These are phyloP conservation scores for Escallonia herrerae DNA, from an alignment of 129 eudicot species.

Conservation along the genomic window DNA sequence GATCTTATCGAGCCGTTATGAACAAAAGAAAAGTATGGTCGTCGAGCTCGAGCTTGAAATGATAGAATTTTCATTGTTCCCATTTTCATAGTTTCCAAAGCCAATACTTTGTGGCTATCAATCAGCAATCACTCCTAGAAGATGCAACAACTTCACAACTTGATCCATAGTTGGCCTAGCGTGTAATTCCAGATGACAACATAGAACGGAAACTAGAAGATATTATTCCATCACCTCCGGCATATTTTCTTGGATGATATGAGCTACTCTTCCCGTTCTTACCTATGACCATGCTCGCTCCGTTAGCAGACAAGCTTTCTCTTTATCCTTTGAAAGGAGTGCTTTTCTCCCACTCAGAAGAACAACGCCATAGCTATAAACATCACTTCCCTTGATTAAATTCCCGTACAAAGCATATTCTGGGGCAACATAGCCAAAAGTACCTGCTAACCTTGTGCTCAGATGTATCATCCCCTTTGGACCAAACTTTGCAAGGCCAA, in stretches of 20 bases:
- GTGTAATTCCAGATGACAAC: not conserved
- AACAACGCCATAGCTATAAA: slow-evolving; percentile 5
- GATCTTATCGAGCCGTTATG: no score
- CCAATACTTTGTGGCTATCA: no score
- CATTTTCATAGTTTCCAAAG: no score
- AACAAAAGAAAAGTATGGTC: no score
- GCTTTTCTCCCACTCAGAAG: slow-evolving; percentile 7
- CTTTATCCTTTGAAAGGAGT: not conserved
- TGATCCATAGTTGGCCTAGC: slow-evolving; percentile 11
- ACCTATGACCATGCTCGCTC: slow-evolving; percentile 12
- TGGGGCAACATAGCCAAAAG: slow-evolving; percentile 1
- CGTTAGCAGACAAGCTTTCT: not conserved
- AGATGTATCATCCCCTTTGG: not conserved
- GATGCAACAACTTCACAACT: not conserved
- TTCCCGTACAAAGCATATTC: slow-evolving; percentile 1
- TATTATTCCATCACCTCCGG: slow-evolving; percentile 3
- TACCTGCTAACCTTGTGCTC: not conserved
- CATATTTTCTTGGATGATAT: slow-evolving; percentile 1
- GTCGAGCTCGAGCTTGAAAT: no score
- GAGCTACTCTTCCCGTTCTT: not conserved
- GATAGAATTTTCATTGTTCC: no score
- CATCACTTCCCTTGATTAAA: not conserved
- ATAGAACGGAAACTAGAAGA: slow-evolving; percentile 3
- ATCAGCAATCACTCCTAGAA: no score
- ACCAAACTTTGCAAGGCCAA: not conserved